Percentiles rank a stretch among this genome's conserved stretches.
These are phyloP conservation scores for Dioscorea zingiberensis DNA, from an alignment of 106 monocot species.

Conservation along the genomic window DNA sequence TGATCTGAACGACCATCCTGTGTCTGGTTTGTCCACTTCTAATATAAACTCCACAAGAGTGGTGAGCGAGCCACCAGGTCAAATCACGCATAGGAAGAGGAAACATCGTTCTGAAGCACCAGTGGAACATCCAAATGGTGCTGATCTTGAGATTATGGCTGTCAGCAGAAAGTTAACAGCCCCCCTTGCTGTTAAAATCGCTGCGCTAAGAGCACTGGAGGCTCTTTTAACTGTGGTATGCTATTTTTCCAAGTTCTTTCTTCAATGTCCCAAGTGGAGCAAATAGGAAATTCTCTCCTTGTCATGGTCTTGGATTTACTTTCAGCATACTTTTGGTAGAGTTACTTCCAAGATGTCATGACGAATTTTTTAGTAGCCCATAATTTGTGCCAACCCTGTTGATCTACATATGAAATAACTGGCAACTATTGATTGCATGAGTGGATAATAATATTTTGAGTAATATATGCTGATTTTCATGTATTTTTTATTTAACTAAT, in stretches of 20 bases:
- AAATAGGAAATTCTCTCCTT: too few relatives aligned
- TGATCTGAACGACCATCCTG: constrained; percentile 40
- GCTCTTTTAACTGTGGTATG: constrained; percentile 82
- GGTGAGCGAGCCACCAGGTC: constrained; percentile 4
- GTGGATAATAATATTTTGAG: too few relatives aligned
- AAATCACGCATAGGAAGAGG: constrained; percentile 47
- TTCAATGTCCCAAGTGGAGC: too few relatives aligned
- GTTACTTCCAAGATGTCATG: too few relatives aligned
- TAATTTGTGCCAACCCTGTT: too few relatives aligned
- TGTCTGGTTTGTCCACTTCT: constrained; percentile 3
- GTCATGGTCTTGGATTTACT: too few relatives aligned
- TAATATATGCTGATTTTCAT: too few relatives aligned
- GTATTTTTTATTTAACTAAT: neutral
- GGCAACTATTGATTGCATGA: too few relatives aligned
- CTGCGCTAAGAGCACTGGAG: constrained; percentile 67
- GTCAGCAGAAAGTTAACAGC: constrained; percentile 11
- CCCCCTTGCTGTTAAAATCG: constrained; percentile 64
- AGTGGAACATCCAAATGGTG: constrained; percentile 23
- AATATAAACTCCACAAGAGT: constrained; percentile 13
- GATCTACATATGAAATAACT: too few relatives aligned
- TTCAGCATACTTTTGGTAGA: too few relatives aligned
- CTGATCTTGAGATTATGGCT: constrained; percentile 6
- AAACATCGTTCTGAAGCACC: constrained; percentile 29
- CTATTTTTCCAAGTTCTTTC: neutral
- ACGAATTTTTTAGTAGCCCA: too few relatives aligned